A percentile compares a stretch with the other conserved stretches of the same genome.
phyloP scores from a whole-genome alignment of 2,329 filamentous ascomycete species.

The Chaetomium sp. region DNA sequence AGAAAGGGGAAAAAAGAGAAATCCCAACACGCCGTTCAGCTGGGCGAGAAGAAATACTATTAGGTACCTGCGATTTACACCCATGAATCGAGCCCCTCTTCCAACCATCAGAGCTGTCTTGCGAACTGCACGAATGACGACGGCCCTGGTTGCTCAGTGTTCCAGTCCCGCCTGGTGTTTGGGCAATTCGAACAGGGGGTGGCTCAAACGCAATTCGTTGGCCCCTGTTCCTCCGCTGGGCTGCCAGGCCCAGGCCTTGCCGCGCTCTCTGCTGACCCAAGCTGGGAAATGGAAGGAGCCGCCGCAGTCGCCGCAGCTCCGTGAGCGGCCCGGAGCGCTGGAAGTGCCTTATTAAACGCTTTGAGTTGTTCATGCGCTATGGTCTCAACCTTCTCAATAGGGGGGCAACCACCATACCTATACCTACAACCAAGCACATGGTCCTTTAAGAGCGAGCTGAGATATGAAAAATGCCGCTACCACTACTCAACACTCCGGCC shows the following conservation, averaged over 20 bases:
- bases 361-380: too few species aligned
- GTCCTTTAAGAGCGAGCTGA: too few species aligned
- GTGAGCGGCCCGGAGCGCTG: neutral
- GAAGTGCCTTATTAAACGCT: too few species aligned
- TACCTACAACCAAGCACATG: too few species aligned
- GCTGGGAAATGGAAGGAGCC: neutral
- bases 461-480: neutral
- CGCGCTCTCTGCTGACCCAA: neutral
- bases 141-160: neutral
- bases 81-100: too few species aligned
- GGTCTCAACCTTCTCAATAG: too few species aligned
- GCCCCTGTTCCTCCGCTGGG: neutral
- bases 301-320: neutral
- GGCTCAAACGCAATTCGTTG: neutral
- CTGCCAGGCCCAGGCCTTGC: neutral
- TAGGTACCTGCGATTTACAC: neutral
- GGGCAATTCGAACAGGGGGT: neutral
- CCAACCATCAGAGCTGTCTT: too few species aligned
- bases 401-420: too few species aligned
- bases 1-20: too few species aligned
- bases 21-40: too few species aligned
- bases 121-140: slow-evolving; percentile 9
- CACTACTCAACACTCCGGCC: neutral
- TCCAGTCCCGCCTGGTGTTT: slow-evolving; percentile 11
- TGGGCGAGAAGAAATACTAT: slow-evolving; percentile 1